Evolutionary conservation across 1,284 basidiomycete species (phyloP).

Genomic region (Fomitiporia mediterranea): DNA sequence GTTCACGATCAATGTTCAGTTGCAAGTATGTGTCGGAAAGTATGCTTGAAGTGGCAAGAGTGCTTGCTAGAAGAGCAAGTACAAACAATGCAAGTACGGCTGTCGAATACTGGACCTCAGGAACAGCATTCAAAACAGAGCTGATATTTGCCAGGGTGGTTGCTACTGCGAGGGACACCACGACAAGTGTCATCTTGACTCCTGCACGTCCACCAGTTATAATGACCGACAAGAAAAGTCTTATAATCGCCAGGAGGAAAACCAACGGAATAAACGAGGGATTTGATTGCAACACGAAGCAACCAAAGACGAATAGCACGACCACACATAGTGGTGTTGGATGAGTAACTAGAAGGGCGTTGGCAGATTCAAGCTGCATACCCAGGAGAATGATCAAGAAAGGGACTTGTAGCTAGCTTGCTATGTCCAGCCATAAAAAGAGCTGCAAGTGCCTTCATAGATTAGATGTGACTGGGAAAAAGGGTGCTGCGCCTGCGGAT

Average conservation of each 20-base stretch:
- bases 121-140: slow-evolving; percentile 53
- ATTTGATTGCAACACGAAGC: slow-evolving; percentile 44
- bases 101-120: slow-evolving; percentile 39
- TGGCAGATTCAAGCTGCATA: slow-evolving; percentile 2
- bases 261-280: slow-evolving; percentile 49
- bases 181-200: slow-evolving; percentile 33
- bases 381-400: not conserved
- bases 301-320: slow-evolving; percentile 30
- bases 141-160: slow-evolving; percentile 43
- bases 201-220: not conserved
- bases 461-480: not conserved
- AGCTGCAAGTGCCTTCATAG: not conserved
- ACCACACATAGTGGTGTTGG: slow-evolving; percentile 10
- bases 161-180: slow-evolving; percentile 32
- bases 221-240: slow-evolving; percentile 38
- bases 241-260: slow-evolving; percentile 42
- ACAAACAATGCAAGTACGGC: slow-evolving; percentile 39
- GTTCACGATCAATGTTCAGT: slow-evolving; percentile 30
- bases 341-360: not conserved
- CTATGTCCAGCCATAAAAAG: no score
- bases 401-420: no score
- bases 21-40: slow-evolving; percentile 34
- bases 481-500: not conserved
- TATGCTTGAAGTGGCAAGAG: slow-evolving; percentile 37
- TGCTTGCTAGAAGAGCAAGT: slow-evolving; percentile 41